Base-by-base conservation (phyloP, 2,329 filamentous ascomycete species). In the Daldinia eschscholtzii region DNA sequence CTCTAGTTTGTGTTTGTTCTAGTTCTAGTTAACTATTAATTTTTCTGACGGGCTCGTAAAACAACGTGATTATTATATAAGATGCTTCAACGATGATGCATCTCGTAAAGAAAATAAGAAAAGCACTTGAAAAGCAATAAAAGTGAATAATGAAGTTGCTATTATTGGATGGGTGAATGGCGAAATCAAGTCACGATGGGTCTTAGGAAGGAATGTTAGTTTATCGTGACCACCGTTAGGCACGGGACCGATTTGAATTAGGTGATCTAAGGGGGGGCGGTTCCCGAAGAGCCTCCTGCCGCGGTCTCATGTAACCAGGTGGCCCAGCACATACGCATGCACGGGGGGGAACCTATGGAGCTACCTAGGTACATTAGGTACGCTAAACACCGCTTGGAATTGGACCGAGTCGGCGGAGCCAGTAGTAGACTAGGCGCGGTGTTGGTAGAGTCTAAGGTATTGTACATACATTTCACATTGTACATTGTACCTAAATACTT, bases 211-310 rank as follows among this genome's bases (percentile, higher is more conserved):
- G 44, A 62, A 55, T 56, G 56, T 12, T 35, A 61, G 52, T 57
- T 55, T 52, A 67, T 61, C 48, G 52, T 63, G 61, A 65, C 28
- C 48, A 55, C 20, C 13, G 37, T 65, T 42, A 58, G 41, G 48
- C 64, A 63, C 56, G 58, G 46, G 65, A 65, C 48, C 64, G 33
- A 44, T 33, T 35, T 35, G 7, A 52, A 57, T 53, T 28, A 41
- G 15, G 37, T 50, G 20, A 41, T 30, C 12, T 18, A 39, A 50
- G 52, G 41, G 57, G 61, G 55, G 53, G 23, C 6, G 58, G 55
- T 70, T 65, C 61, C 68, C 58, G 61, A 70, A 63, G 65, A 70
- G 65, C 65, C 68, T 70, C 68, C 58, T 68, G 46, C 39, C 20
- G 18, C 28, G 42, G 61, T 44, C 33, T 65, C 61, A 70, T 67